Percentiles rank a stretch among this genome's conserved stretches.
phyloP scores from a whole-genome alignment of 768 basidiomycete species.

The Tremella fuciformis region DNA sequence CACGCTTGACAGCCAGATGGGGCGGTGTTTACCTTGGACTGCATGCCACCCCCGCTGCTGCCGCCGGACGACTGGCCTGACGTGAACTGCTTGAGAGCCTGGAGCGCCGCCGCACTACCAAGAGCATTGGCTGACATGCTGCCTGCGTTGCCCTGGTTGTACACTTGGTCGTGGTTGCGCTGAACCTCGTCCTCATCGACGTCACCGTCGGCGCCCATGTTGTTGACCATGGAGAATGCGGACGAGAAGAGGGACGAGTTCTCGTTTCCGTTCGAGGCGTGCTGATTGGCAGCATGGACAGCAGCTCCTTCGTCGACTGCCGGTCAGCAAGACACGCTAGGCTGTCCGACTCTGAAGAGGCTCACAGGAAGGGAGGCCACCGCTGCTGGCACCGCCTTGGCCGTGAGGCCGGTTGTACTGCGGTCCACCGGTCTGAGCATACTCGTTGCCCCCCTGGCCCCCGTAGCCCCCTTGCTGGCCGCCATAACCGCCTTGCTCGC shows the following conservation, averaged over 20 bases:
- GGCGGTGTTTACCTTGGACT: conserved; percentile 51
- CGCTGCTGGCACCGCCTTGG: conserved; percentile 33
- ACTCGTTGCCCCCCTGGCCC: background rate
- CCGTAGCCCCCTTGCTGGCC: conserved; percentile 7
- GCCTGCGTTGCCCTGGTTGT: conserved; percentile 58
- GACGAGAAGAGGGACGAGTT: conserved; percentile 58
- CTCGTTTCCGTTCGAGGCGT: conserved; percentile 59
- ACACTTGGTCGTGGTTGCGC: conserved; percentile 63
- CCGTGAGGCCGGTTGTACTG: conserved; percentile 38
- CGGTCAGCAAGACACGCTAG: background rate
- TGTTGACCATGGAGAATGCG: conserved; percentile 55
- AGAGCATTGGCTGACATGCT: conserved; percentile 61
- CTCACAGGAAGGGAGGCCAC: conserved; percentile 31
- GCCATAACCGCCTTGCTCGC: conserved; percentile 19
- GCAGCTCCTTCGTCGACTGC: conserved; percentile 67
- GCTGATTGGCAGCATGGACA: conserved; percentile 58
- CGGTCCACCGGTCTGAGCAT: conserved; percentile 26
- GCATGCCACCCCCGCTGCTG: conserved; percentile 54
- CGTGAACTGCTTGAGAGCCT: conserved; percentile 70
- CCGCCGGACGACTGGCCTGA: conserved; percentile 54
- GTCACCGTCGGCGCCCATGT: conserved; percentile 57
- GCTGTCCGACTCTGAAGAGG: background rate
- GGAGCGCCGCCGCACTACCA: conserved; percentile 70
- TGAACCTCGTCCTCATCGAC: conserved; percentile 67
- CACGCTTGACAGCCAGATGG: background rate